phyloP scores from a whole-genome alignment of 208 protist species.

The Giardia muris region DNA sequence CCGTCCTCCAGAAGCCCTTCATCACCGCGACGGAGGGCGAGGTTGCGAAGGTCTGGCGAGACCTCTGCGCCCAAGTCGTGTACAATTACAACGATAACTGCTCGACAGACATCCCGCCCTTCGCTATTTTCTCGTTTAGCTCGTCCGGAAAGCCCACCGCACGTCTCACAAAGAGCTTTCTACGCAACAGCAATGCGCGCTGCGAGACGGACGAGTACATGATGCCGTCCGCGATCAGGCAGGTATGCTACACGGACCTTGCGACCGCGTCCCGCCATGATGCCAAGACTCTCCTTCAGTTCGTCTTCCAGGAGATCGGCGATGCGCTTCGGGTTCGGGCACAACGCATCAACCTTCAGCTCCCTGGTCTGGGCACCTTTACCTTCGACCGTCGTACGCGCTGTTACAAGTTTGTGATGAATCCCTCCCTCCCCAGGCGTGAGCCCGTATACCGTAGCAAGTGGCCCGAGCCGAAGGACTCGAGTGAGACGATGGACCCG shows the following conservation, averaged over 20 bases:
- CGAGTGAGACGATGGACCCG: neutral
- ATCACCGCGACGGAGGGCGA: neutral
- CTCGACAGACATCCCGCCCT: neutral
- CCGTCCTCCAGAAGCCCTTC: neutral
- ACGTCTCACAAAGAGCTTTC: neutral
- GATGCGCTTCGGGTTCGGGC: neutral
- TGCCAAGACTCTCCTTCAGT: neutral
- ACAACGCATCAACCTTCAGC: neutral
- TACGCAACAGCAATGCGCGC: neutral
- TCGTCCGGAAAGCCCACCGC: neutral
- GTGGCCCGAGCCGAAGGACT: neutral
- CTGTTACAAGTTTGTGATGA: neutral
- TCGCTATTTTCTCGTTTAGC: neutral
- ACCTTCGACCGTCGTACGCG: neutral
- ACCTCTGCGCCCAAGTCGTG: neutral
- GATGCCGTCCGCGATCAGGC: neutral
- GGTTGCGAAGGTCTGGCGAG: neutral
- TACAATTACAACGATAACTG: constrained; percentile 14
- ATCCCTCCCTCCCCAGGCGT: neutral
- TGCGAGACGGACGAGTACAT: neutral
- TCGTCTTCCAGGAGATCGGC: neutral
- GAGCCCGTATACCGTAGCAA: neutral
- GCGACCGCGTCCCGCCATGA: neutral
- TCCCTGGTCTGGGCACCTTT: neutral
- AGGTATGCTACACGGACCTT: neutral